Base-by-base conservation (phyloP, 306 rosid genomes). In the Vigna unguiculata region DNA sequence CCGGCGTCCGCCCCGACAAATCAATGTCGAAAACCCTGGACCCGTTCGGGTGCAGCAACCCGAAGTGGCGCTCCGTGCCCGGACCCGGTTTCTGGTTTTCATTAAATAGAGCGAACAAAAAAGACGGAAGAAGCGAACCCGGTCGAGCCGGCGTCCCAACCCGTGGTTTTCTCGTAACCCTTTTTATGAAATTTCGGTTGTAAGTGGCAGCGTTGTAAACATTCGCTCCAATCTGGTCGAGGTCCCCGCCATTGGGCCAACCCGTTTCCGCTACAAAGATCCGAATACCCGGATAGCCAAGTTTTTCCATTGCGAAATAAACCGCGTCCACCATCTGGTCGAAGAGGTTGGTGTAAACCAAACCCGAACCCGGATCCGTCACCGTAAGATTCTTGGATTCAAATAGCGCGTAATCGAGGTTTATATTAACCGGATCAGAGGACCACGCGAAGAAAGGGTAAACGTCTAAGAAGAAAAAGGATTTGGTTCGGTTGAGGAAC, bases 271-370 rank as follows among this genome's bases (percentile, higher is more conserved):
- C 92, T 3, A 92, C 82, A 34, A 85, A 90, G 43, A 92, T 60
- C 72, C 93, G 92, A 22, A 86, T 38, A 17, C 74, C 80, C 32
- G 96, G 92, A 22, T 46, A 92, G 51, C 97, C 96, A 68, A 90
- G 73, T 5, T 88, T 41, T 19, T 78, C 78, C 93, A 92, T 92
- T 0, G 96, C 97, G 81, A 88, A 92, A 76, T 84, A 61, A n/a
- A 92, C 81, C 0, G 96, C 82, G 52, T 92, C 97, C 1, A 92
- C 85, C 97, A 92, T 92, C 48, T 92, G 97, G 17, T 92, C 97
- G 41, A 92, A 87, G 11, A 92, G 70, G 51, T 88, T 92, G 22
- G 85, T 80, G 64, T 92, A 92, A 1, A 81, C 79, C 36, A 92
- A 24, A 25, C 92, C 90, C 43, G 97, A 63, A 62, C 47, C 87